Evolutionary conservation across 352 stramenopile species (phyloP).

Genomic region (Phytophthora fragariaefolia): DNA sequence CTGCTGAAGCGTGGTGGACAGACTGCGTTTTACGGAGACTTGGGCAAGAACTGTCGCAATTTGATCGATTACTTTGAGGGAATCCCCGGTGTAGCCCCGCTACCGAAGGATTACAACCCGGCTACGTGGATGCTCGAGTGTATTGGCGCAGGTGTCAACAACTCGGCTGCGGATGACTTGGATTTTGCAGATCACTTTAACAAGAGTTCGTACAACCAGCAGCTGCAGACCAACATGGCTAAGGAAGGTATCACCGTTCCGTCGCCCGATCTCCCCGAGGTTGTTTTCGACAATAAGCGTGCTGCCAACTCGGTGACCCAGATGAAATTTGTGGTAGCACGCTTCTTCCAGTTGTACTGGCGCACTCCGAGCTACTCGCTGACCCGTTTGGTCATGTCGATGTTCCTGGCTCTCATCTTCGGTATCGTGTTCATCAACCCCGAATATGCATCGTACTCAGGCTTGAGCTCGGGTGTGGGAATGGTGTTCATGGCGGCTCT

Average conservation of each 20-base stretch:
- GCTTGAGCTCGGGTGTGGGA: not conserved
- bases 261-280: slow-evolving; percentile 28
- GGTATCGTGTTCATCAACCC: slow-evolving; percentile 4
- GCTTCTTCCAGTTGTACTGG: slow-evolving; percentile 6
- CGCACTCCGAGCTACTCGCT: slow-evolving; percentile 3
- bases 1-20: slow-evolving; percentile 57
- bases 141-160: slow-evolving; percentile 55
- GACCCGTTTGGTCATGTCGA: slow-evolving; percentile 2
- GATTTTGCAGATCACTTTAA: slow-evolving; percentile 49
- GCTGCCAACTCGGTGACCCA: slow-evolving; percentile 34
- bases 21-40: slow-evolving; percentile 28
- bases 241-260: slow-evolving; percentile 38
- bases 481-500: slow-evolving; percentile 5
- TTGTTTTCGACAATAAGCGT: slow-evolving; percentile 41
- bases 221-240: slow-evolving; percentile 21
- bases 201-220: slow-evolving; percentile 30
- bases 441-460: not conserved
- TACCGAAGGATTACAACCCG: slow-evolving; percentile 72
- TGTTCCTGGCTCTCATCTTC: slow-evolving; percentile 2
- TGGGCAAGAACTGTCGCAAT: slow-evolving; percentile 34
- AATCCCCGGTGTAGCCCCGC: slow-evolving; percentile 38
- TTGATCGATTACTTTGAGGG: slow-evolving; percentile 57
- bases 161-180: slow-evolving; percentile 13
- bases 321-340: slow-evolving; percentile 31
- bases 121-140: slow-evolving; percentile 90